Evolutionary conservation across 2,329 filamentous ascomycete species (phyloP).

Genomic region (Scedosporium boydii): DNA sequence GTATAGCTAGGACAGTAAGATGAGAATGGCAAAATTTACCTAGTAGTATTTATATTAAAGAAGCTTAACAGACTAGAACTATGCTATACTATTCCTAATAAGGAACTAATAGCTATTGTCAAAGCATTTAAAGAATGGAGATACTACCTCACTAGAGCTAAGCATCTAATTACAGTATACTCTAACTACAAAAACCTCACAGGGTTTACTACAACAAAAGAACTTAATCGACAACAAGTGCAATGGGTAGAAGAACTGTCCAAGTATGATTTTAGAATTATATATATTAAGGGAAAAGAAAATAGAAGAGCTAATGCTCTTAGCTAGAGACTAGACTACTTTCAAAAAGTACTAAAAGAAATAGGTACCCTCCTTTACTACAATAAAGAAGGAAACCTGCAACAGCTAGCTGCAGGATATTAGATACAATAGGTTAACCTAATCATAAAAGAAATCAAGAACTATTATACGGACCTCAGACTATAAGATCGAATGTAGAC

Average conservation of each 20-base stretch:
- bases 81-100: no score
- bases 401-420: neutral
- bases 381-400: neutral
- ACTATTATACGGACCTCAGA: no score
- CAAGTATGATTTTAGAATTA: neutral
- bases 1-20: neutral
- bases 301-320: neutral
- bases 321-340: no score
- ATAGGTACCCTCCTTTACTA: neutral
- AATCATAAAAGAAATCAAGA: no score
- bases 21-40: neutral
- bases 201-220: neutral
- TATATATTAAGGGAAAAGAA: neutral
- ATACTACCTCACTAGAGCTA: no score
- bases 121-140: no score
- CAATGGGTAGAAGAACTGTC: neutral
- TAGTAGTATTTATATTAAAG: no score
- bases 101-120: no score
- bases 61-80: no score
- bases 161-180: neutral
- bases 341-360: no score
- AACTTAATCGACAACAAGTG: neutral
- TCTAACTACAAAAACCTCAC: neutral
- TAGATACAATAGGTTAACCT: no score
- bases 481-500: slow-evolving; percentile 6